phyloP scores from a whole-genome alignment of 2,329 filamentous ascomycete genomes.

The Grosmannia clavigera region DNA sequence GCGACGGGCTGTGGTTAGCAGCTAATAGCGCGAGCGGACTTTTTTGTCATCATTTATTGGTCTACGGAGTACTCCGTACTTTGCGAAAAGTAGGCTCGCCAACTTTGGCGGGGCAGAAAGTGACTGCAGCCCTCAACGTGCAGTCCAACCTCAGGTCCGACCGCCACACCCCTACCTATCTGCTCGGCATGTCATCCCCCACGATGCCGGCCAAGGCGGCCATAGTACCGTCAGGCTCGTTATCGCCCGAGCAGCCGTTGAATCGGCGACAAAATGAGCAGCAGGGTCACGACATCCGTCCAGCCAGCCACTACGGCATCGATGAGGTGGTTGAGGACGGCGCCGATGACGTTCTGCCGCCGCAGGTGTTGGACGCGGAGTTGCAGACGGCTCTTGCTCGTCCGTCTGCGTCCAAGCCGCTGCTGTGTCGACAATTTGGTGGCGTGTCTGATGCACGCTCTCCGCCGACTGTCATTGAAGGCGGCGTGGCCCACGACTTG shows the following conservation, averaged over 20 bases:
- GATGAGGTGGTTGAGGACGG: constrained; percentile 51
- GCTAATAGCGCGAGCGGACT: too few relatives aligned
- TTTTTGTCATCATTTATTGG: neutral
- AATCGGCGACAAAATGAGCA: constrained; percentile 40
- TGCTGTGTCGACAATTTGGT: constrained; percentile 38
- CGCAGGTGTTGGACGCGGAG: neutral
- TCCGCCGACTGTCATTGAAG: constrained; percentile 48
- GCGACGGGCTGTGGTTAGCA: neutral
- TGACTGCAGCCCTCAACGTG: neutral
- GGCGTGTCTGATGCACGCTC: constrained; percentile 47
- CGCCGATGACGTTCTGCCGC: constrained; percentile 22
- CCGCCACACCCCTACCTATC: neutral
- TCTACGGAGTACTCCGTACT: neutral
- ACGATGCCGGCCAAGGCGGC: constrained; percentile 1
- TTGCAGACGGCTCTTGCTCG: neutral
- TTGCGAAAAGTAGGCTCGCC: neutral
- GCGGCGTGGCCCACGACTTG: constrained; percentile 48
- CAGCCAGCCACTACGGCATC: constrained; percentile 47
- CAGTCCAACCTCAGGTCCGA: neutral
- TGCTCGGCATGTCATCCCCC: neutral
- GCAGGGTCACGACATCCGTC: constrained; percentile 10
- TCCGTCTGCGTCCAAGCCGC: constrained; percentile 15
- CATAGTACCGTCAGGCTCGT: constrained; percentile 1
- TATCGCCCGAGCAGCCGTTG: constrained; percentile 42
- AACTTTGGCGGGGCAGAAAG: neutral